Evolutionary conservation across 305 asterid genomes (phyloP).

Genomic region (Fraxinus sp.): DNA sequence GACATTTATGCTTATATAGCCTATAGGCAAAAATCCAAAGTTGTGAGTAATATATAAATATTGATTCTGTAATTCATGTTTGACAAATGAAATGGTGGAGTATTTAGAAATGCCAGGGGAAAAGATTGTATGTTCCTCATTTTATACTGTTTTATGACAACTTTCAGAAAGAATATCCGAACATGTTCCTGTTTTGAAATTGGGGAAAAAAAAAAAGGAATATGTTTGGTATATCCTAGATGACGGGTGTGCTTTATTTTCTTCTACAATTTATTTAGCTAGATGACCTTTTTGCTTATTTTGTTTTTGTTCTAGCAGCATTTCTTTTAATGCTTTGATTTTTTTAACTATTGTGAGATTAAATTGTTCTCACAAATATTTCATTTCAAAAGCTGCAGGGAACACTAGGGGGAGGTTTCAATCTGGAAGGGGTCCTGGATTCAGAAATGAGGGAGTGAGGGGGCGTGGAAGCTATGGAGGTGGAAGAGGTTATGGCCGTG

Average conservation of each 20-base stretch:
- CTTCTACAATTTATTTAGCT: background rate
- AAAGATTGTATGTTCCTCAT: background rate
- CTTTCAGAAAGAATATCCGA: background rate
- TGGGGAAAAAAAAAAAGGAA: background rate
- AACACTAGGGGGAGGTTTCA: conserved; percentile 52
- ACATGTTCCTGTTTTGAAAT: background rate
- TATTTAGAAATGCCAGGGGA: background rate
- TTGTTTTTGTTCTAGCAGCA: background rate
- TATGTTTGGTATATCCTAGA: background rate
- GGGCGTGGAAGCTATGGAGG: conserved; percentile 64
- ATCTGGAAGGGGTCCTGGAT: conserved; percentile 59
- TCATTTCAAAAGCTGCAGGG: conserved; percentile 31
- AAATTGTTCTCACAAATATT: background rate
- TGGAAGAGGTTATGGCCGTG: conserved; percentile 49
- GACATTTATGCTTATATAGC: background rate
- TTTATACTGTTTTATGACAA: background rate
- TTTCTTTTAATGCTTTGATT: background rate
- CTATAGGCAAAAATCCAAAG: background rate
- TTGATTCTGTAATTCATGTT: background rate
- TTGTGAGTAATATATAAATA: background rate
- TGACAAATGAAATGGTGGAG: background rate
- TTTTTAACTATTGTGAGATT: background rate
- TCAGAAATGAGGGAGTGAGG: conserved; percentile 56
- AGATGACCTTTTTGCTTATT: background rate
- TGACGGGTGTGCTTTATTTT: background rate